phyloP scores from a whole-genome alignment of 805 yeast genomes.

The Sugiyamaella smithiae region DNA sequence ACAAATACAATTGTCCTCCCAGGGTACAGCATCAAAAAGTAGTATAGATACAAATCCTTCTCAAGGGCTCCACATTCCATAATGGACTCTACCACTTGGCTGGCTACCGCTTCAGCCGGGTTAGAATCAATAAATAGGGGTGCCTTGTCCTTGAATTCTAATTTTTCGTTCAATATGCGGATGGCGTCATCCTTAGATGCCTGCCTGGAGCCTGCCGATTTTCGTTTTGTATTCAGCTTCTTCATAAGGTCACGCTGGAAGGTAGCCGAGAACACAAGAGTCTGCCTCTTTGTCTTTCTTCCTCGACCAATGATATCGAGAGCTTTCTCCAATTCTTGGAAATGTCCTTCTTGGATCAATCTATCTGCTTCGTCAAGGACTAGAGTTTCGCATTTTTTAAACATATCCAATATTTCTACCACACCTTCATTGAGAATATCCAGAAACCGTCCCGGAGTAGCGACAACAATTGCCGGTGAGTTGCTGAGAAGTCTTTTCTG shows the following conservation, averaged over 20 bases:
- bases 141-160: slow-evolving; percentile 62
- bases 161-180: slow-evolving; percentile 60
- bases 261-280: slow-evolving; percentile 93
- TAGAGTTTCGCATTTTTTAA: slow-evolving; percentile 46
- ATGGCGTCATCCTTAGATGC: slow-evolving; percentile 54
- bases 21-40: slow-evolving; percentile 79
- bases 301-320: slow-evolving; percentile 61
- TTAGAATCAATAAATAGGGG: slow-evolving; percentile 81
- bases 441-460: slow-evolving; percentile 92
- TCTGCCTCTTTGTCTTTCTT: slow-evolving; percentile 54
- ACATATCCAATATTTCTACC: slow-evolving; percentile 36
- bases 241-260: slow-evolving; percentile 79
- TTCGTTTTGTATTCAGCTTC: slow-evolving; percentile 53
- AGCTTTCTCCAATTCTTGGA: slow-evolving; percentile 84
- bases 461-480: slow-evolving; percentile 78
- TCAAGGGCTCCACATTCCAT: slow-evolving; percentile 90
- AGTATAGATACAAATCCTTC: slow-evolving; percentile 85
- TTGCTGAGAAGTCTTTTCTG: slow-evolving; percentile 73
- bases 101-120: slow-evolving; percentile 77
- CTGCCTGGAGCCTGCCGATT: slow-evolving; percentile 25
- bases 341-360: slow-evolving; percentile 91
- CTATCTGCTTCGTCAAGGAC: slow-evolving; percentile 97
- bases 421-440: slow-evolving; percentile 51
- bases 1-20: slow-evolving; percentile 90
- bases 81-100: slow-evolving; percentile 74